These are phyloP conservation scores for Ophiostoma novo-ulmi DNA, from an alignment of 2,329 filamentous ascomycete species.

Conservation along the genomic window DNA sequence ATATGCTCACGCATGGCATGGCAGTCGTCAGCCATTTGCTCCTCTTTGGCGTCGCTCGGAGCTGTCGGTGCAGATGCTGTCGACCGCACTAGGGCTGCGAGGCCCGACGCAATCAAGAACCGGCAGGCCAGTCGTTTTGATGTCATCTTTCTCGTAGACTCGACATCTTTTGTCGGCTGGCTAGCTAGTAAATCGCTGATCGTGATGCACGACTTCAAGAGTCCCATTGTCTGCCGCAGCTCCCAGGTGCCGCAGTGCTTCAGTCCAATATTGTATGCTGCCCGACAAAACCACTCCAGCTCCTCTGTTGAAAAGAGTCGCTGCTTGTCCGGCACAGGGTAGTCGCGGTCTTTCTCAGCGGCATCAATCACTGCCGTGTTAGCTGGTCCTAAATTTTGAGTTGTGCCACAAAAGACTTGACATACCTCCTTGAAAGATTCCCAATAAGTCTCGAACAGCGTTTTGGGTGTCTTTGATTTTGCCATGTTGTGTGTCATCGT, in stretches of 20 bases:
- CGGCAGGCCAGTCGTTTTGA: constrained; percentile 62
- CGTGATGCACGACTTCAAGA: constrained; percentile 51
- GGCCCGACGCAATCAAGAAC: constrained; percentile 56
- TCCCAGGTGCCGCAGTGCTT: constrained; percentile 54
- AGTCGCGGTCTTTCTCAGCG: constrained; percentile 39
- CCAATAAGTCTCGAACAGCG: constrained; percentile 26
- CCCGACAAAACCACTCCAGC: constrained; percentile 78
- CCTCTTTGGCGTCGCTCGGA: constrained; percentile 37
- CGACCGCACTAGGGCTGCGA: constrained; percentile 47
- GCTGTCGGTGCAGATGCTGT: constrained; percentile 38
- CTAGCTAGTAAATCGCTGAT: constrained; percentile 47
- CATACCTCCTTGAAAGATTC: constrained; percentile 44
- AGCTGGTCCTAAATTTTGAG: background rate
- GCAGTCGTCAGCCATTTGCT: constrained; percentile 57
- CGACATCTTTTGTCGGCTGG: constrained; percentile 34
- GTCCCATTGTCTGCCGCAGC: constrained; percentile 48
- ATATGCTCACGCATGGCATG: constrained; percentile 56
- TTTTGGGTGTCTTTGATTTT: background rate
- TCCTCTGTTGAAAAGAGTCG: constrained; percentile 58
- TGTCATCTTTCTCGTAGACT: constrained; percentile 40
- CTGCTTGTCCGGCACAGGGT: constrained; percentile 38
- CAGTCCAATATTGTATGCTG: constrained; percentile 71
- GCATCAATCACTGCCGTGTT: constrained; percentile 32
- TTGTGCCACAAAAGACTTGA: background rate
- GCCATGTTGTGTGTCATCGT: background rate